Evolutionary conservation across 1,139 yeast genomes (phyloP).

Genomic region (Zygosaccharomyces sapae): DNA sequence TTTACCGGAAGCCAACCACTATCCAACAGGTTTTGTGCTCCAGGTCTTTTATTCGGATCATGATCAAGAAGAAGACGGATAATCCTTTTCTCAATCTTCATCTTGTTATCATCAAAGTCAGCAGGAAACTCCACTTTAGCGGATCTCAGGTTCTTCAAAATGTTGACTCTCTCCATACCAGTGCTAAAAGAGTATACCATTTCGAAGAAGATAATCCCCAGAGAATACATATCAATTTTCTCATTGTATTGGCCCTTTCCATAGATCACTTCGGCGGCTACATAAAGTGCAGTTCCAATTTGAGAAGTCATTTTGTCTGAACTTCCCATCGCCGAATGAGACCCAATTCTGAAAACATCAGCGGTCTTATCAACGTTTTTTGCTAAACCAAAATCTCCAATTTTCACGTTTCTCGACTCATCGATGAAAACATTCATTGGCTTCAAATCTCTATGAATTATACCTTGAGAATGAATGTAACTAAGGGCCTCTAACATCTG

Average conservation of each 20-base stretch:
- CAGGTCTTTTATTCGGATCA: slow-evolving; percentile 71
- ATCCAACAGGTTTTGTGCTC: slow-evolving; percentile 69
- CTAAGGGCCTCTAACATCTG: slow-evolving; percentile 87
- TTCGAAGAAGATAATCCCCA: slow-evolving; percentile 92
- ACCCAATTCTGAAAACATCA: slow-evolving; percentile 34
- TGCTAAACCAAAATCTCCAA: slow-evolving; percentile 97
- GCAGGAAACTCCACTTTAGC: slow-evolving; percentile 62
- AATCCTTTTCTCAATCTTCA: slow-evolving; percentile 58
- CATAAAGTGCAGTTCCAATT: slow-evolving; percentile 89
- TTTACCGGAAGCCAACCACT: slow-evolving; percentile 85
- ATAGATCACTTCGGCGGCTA: slow-evolving; percentile 83
- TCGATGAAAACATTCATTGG: slow-evolving; percentile 96
- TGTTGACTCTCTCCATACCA: slow-evolving; percentile 86
- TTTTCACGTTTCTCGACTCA: slow-evolving; percentile 78
- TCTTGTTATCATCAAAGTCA: slow-evolving; percentile 52
- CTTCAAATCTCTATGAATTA: slow-evolving; percentile 90
- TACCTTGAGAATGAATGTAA: slow-evolving; percentile 90
- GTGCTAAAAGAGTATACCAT: slow-evolving; percentile 82
- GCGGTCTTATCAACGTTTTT: slow-evolving; percentile 62
- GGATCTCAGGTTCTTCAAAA: slow-evolving; percentile 58
- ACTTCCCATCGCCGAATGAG: slow-evolving; percentile 34
- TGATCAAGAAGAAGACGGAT: slow-evolving; percentile 67
- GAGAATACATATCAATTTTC: slow-evolving; percentile 91
- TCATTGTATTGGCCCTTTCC: slow-evolving; percentile 73
- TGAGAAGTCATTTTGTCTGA: slow-evolving; percentile 84